Conservation (phyloP, 768 basidiomycete species). For the Rubroboletus satanas region DNA sequence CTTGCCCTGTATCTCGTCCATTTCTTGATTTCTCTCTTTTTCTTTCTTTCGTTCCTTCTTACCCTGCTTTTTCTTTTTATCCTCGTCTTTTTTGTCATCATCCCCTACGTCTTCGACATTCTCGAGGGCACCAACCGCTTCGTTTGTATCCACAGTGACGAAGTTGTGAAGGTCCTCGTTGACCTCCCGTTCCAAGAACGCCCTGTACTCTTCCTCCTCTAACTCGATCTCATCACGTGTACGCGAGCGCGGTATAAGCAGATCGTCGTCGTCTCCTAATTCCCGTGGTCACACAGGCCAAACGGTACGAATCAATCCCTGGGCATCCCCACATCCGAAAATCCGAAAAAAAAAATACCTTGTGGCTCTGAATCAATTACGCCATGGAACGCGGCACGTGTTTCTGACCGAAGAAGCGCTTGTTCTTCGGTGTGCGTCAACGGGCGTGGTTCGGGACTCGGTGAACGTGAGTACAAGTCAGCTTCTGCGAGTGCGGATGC, state of each 20-base stretch:
- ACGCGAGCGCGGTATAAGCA: slow-evolving; percentile 73
- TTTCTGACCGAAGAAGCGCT: slow-evolving; percentile 67
- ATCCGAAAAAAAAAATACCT: slow-evolving; percentile 10
- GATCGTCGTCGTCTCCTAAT: slow-evolving; percentile 54
- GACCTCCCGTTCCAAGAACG: slow-evolving; percentile 77
- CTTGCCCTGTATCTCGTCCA: slow-evolving; percentile 17
- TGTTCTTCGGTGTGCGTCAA: slow-evolving; percentile 80
- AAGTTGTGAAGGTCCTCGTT: slow-evolving; percentile 69
- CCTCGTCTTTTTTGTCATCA: slow-evolving; percentile 26
- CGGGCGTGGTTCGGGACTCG: slow-evolving; percentile 49
- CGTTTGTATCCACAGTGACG: slow-evolving; percentile 47
- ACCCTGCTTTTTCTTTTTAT: slow-evolving; percentile 34
- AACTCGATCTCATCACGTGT: slow-evolving; percentile 69
- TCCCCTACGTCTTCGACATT: slow-evolving; percentile 27
- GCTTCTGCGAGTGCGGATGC: slow-evolving; percentile 52
- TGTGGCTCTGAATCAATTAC: slow-evolving; percentile 21
- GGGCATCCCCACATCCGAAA: background rate
- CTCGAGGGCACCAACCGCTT: slow-evolving; percentile 15
- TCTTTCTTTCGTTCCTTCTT: slow-evolving; percentile 33
- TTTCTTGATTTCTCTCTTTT: slow-evolving; percentile 17
- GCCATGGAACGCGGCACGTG: slow-evolving; percentile 76
- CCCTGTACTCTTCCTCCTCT: slow-evolving; percentile 84
- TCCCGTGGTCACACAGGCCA: background rate
- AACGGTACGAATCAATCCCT: background rate
- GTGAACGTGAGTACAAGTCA: slow-evolving; percentile 50